Base-by-base conservation (phyloP, 768 basidiomycete genomes). In the Mycena chlorophos region DNA sequence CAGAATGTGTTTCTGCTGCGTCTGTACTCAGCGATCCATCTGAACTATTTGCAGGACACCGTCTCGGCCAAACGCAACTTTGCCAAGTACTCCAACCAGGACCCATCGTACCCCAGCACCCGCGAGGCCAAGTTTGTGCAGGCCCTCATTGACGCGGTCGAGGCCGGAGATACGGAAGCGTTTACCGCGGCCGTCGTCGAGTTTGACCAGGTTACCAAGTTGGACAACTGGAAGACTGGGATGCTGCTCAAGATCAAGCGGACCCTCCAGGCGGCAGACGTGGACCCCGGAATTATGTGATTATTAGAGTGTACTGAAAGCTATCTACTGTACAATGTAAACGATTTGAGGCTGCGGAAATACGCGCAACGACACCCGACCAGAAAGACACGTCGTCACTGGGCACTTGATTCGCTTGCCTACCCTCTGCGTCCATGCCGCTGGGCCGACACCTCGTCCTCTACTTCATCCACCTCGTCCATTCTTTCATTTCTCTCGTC, bases 181-280 rank as follows among this genome's bases (percentile, higher is more conserved):
- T 96, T 89, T 69, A 92, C 90, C 4, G 86, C 74, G 17, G 86
- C 87, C n/a, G 87, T 96, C n/a, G 85, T 84, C 39, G 93, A 95
- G 68, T 98, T 84, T 68, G 94, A 98, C 70, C 87, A 94, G 67
- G 83, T 98, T 57, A 89, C 85, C 34, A 94, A 91, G 74, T 73
- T 99, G 67, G 96, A 98, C 69, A 89, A 89, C 70, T 97, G 94
- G 94, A 98, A 98, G 81, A 98, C 95, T 43, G 78, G 70, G 26
- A 87, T 99, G 49, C 70, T 99, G 67, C 75, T 98, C 66, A 91
- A 88, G 75, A 87, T 98, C 71, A 98, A 98, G 82, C 84, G 82
- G 49, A 42, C 40, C 19, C 30, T 58, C n/a, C 56, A 55, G 68
- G 76, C 77, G 20, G 83, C 94, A 46, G 79, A 88, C n/a, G 73